Percentiles rank a stretch among this genome's conserved stretches.
Conservation (phyloP, 345 rosid species). For the Carallia pectinifolia region DNA sequence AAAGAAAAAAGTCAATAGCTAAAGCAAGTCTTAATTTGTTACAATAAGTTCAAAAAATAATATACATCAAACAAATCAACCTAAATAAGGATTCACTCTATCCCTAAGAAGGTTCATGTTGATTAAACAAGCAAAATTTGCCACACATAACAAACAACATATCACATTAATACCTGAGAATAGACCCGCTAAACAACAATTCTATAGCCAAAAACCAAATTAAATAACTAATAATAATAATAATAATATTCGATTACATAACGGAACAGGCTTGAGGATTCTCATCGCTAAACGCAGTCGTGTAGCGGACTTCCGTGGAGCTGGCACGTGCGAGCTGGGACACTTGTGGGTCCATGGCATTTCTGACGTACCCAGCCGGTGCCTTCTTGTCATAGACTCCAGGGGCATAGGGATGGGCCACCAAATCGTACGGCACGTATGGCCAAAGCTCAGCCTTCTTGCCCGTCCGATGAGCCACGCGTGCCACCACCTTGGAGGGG, state of each 20-base stretch:
- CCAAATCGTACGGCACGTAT: constrained; percentile 84
- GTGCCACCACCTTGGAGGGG: constrained; percentile 67
- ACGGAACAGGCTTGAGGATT: constrained; percentile 64
- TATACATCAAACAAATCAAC: no score
- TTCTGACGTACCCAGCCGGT: constrained; percentile 80
- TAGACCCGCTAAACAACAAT: no score
- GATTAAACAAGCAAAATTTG: no score
- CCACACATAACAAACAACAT: no score
- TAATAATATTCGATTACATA: constrained; percentile 44
- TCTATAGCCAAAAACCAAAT: neutral
- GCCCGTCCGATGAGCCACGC: constrained; percentile 83
- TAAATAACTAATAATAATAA: neutral
- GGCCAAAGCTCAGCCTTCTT: constrained; percentile 92
- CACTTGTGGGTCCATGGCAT: constrained; percentile 52
- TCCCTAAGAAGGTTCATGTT: no score
- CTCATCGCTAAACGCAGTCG: constrained; percentile 93
- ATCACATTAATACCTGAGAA: no score
- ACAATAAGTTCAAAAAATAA: no score
- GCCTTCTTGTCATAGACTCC: constrained; percentile 94
- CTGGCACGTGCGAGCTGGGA: constrained; percentile 87
- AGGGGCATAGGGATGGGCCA: constrained; percentile 86
- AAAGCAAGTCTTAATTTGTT: no score
- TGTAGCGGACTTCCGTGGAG: constrained; percentile 89
- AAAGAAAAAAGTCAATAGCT: no score
- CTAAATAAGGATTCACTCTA: no score